Evolutionary conservation across 202 grass and related monocot genomes (phyloP).

Genomic region (Schoenoplectus tabernaemontani): DNA sequence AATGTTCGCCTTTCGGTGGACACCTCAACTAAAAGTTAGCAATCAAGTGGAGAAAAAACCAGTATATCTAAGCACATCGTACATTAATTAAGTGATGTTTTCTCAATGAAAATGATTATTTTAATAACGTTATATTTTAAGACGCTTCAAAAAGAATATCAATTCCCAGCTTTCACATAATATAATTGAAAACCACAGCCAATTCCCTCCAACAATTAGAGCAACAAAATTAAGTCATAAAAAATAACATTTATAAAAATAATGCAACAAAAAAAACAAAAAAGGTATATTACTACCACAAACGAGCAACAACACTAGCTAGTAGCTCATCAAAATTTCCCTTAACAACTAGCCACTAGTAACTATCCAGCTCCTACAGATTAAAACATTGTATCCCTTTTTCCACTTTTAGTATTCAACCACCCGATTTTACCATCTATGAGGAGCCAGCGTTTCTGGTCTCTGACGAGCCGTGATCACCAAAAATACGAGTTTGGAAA

Average conservation of each 20-base stretch:
- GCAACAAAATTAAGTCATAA: constrained; percentile 16
- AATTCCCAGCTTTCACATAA: constrained; percentile 11
- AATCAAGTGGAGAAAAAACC: too few species aligned
- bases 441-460: background rate
- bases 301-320: constrained; percentile 2
- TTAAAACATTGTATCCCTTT: background rate
- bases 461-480: constrained; percentile 27
- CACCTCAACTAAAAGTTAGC: background rate
- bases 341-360: constrained; percentile 14
- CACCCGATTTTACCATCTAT: constrained; percentile 22
- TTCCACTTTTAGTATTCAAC: constrained; percentile 8
- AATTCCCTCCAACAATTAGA: background rate
- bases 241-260: constrained; percentile 18
- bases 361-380: constrained; percentile 3
- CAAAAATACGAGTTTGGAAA: constrained; percentile 73
- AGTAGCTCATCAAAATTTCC: constrained; percentile 13
- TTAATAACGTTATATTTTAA: background rate
- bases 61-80: too few species aligned
- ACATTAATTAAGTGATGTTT: background rate
- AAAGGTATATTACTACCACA: constrained; percentile 12
- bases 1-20: background rate
- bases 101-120: background rate
- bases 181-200: background rate
- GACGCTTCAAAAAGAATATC: background rate
- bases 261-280: background rate